Evolutionary conservation across 345 rosid genomes (phyloP), one percentile per base, ranked within the genome.

Genomic region (Moricandia moricandioides): DNA sequence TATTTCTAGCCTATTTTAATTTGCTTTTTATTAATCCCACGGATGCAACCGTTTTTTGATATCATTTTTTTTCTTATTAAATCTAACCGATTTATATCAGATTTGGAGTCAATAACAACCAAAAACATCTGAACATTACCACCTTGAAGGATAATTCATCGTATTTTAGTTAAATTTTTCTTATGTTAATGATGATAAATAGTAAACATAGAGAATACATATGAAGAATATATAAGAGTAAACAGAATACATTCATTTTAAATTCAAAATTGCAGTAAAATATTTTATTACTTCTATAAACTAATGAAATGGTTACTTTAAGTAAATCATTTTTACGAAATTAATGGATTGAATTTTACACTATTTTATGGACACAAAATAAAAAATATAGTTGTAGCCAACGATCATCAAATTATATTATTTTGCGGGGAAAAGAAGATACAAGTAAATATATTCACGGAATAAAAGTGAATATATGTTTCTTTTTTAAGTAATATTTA

Each of bases 81-180:
- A 33, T 11, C 9, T 57, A 52, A 7, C 18, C 21, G 17, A 64
- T 63, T 29, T 29, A 70, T 59, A 57, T 65, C 21, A 67, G 69
- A 72, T 52, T 40, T 71, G 26, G 43, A 77, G 68, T 71, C 80
- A 45, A 26, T 63, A 64, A 43, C 76, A 76, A 37, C 75, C 40
- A 54, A 2, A 49, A 54, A 69, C 27, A 51, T 49, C 45, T 54
- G 58, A 69, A 69, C 55, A 14, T 37, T 35, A 27, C 3, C 55
- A 37, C 12, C 11, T 21, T 4, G 29, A 56, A 24, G 33, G 61
- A 70, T 40, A 11, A 6, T 29, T 43, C 9, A 10, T 62, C 1
- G 37, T 47, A 37, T 35, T 31, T 8, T 2, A n/a, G 49, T 4
- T 43, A 12, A 43, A 4, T 43, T 43, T 43, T 12, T 12, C 0